phyloP scores from a whole-genome alignment of 148 eudicot species.

The Cornus florida region DNA sequence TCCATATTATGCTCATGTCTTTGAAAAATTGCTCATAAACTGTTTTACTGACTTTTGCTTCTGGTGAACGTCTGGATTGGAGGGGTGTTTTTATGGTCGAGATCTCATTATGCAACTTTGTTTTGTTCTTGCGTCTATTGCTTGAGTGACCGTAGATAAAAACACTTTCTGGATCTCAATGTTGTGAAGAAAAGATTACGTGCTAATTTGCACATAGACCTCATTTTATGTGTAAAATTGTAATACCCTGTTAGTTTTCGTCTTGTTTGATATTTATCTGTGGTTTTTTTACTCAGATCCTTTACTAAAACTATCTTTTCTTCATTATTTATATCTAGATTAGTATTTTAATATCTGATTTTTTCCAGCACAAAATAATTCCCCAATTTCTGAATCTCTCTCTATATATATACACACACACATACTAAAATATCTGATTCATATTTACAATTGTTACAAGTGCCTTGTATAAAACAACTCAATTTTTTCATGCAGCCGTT shows the following conservation, averaged over 20 bases:
- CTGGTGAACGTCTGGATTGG: background rate
- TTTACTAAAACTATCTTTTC: background rate
- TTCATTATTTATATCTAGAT: too few relatives aligned
- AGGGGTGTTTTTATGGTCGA: background rate
- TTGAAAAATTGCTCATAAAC: background rate
- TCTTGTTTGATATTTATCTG: background rate
- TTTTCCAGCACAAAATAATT: too few relatives aligned
- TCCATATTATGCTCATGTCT: background rate
- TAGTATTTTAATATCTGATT: too few relatives aligned
- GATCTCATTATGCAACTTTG: background rate
- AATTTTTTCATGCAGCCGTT: constrained; percentile 39
- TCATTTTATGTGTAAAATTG: background rate
- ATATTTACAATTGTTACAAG: background rate
- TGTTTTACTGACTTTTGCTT: background rate
- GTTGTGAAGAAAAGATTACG: background rate
- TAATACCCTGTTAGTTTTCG: background rate
- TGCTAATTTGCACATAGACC: background rate
- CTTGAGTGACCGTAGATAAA: background rate
- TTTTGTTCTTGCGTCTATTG: background rate
- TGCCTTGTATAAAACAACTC: background rate
- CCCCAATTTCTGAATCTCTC: too few relatives aligned
- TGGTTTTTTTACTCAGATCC: background rate
- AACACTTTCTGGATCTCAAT: background rate
- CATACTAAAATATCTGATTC: background rate
- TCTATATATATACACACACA: too few relatives aligned